Evolutionary conservation across 169 alveolate genomes (phyloP).

Genomic region (Besnoitia besnoiti): DNA sequence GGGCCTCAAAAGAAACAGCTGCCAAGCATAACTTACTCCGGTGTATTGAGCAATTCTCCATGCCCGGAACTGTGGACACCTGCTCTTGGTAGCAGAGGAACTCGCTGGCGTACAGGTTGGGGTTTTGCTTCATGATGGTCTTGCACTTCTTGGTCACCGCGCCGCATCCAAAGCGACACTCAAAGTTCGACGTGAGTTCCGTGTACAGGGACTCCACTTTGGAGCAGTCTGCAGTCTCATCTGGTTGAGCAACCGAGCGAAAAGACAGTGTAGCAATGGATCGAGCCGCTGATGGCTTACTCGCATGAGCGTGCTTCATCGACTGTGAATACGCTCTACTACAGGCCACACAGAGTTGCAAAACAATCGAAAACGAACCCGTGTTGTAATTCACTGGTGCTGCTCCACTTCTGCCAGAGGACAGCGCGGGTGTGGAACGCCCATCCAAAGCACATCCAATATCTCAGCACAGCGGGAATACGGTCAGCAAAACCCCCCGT

Average conservation of each 20-base stretch:
- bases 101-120: neutral
- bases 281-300: too few species aligned
- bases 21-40: constrained; percentile 11
- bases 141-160: neutral
- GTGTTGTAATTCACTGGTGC: too few species aligned
- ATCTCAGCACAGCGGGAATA: too few species aligned
- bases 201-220: neutral
- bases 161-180: constrained; percentile 13
- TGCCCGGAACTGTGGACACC: neutral
- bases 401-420: too few species aligned
- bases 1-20: too few species aligned
- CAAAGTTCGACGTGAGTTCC: neutral
- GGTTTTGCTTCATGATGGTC: neutral
- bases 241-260: neutral
- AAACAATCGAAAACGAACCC: too few species aligned
- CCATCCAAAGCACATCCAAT: too few species aligned
- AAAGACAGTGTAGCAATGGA: neutral
- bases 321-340: too few species aligned
- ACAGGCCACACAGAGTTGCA: too few species aligned
- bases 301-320: too few species aligned
- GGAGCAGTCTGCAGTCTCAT: neutral
- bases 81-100: neutral
- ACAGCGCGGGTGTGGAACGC: too few species aligned
- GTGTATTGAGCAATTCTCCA: neutral
- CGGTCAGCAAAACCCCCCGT: too few species aligned